Base-by-base conservation (phyloP, 768 basidiomycete species). In the Lactifluus piperatus region DNA sequence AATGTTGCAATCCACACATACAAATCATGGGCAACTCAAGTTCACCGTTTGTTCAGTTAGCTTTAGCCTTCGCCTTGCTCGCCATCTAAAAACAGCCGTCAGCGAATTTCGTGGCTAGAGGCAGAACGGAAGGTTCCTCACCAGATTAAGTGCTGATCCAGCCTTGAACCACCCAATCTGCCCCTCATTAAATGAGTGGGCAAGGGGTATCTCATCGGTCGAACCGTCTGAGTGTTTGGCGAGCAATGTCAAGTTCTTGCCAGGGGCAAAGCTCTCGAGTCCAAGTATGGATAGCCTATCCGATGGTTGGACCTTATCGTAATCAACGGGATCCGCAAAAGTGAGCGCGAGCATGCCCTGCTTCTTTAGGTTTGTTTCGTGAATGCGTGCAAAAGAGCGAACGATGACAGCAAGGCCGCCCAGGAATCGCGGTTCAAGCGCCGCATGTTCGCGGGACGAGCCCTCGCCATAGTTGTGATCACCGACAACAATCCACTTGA, bases 101-200 rank as follows among this genome's bases (percentile, higher is more conserved):
- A 61, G 37, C 16, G 13, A 29, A 49, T 41, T 55, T 22, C 22
- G 2, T 26, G 11, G 26, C 24, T 47, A 36, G 32, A 44, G 14
- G 26, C 34, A 34, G 16, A 37, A 5, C 2, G 41, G 39, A 26
- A 18, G 26, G 6, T 13, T 27, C 77, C 81, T 39, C 65, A 91
- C 87, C 75, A 93, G 69, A 80, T 94, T 94, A 54, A 95, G 83
- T 18, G 92, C 91, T 65, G 89, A 92, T 43, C 95, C 95, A 68
- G 93, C 93, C 81, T 94, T 94, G 85, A 97, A 97, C 94, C 95
- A 97, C 67, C 82, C 91, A 69, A 97, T 94, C 75, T 97, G 94
- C 48, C 92, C 92, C 74, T 92, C 87, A 71, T 98, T 97, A 81
- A 97, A 97, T 13, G 91, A 89, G 74, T 97, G 93, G 26, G 91